Conservation (phyloP, 768 basidiomycete species). For the Leccinum rimulosum region DNA sequence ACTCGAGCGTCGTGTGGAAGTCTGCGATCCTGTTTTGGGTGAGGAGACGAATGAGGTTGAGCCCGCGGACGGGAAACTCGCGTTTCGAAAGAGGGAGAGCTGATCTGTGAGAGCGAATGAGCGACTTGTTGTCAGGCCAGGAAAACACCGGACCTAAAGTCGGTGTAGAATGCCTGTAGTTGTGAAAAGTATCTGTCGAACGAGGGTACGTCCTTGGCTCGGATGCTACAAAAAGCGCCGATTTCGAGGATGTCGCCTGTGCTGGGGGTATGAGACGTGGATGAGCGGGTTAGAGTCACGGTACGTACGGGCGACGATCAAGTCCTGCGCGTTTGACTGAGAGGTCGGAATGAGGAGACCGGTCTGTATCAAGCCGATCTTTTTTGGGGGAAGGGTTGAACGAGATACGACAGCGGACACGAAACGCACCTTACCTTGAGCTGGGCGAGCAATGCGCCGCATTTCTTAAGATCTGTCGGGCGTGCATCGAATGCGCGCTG, state of each 20-base stretch:
- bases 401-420: background rate
- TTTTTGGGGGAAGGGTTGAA: background rate
- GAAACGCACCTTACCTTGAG: slow-evolving; percentile 60
- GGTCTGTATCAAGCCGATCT: slow-evolving; percentile 77
- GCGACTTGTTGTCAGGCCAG: background rate
- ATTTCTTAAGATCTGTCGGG: slow-evolving; percentile 67
- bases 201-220: slow-evolving; percentile 81
- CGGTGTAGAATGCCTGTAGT: slow-evolving; percentile 85
- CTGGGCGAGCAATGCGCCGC: slow-evolving; percentile 59
- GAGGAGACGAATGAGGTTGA: slow-evolving; percentile 92
- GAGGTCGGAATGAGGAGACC: slow-evolving; percentile 75
- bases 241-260: slow-evolving; percentile 96
- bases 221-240: slow-evolving; percentile 91
- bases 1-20: slow-evolving; percentile 95
- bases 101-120: slow-evolving; percentile 41
- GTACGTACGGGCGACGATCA: slow-evolving; percentile 69
- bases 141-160: slow-evolving; percentile 57
- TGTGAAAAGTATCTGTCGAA: slow-evolving; percentile 96
- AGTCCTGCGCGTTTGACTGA: slow-evolving; percentile 60
- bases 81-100: slow-evolving; percentile 79
- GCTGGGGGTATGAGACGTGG: slow-evolving; percentile 5
- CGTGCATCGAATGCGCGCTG: slow-evolving; percentile 62
- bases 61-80: slow-evolving; percentile 85
- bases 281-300: background rate
- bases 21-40: slow-evolving; percentile 96